Conservation (phyloP, 2,329 filamentous ascomycete species). For the Geosmithia putterillii region DNA sequence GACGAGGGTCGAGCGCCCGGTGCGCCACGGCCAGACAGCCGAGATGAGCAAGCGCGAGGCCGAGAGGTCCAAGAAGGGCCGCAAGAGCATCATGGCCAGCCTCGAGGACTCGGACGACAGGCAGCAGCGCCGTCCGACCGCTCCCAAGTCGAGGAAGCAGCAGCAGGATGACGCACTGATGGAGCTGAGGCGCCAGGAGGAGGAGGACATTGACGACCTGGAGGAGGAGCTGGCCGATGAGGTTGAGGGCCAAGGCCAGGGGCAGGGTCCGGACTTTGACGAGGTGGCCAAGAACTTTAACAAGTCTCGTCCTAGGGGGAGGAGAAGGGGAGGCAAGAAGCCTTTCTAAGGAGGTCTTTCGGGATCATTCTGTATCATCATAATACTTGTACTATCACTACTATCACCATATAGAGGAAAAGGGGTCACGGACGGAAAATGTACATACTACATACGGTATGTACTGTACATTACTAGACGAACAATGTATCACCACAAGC, state of each 20-base stretch:
- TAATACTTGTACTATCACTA: not conserved
- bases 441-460: no score
- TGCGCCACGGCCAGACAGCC: slow-evolving; percentile 43
- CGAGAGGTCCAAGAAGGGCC: slow-evolving; percentile 21
- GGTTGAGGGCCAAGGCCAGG: no score
- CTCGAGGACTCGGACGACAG: slow-evolving; percentile 3
- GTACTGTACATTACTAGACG: no score
- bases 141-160: not conserved
- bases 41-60: slow-evolving; percentile 30
- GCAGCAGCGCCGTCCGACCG: not conserved
- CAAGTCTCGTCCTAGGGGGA: not conserved
- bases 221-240: slow-evolving; percentile 18
- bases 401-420: not conserved
- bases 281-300: slow-evolving; percentile 4
- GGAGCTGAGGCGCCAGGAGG: slow-evolving; percentile 23
- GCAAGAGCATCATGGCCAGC: slow-evolving; percentile 13
- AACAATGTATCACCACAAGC: not conserved
- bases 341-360: not conserved
- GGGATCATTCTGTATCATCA: no score
- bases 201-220: slow-evolving; percentile 15
- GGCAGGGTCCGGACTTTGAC: no score
- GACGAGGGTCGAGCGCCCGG: slow-evolving; percentile 52
- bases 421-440: not conserved
- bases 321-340: not conserved
- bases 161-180: slow-evolving; percentile 24